These are phyloP conservation scores for Nigrospora oryzae DNA, from an alignment of 2,329 filamentous ascomycete genomes.

Conservation along the genomic window DNA sequence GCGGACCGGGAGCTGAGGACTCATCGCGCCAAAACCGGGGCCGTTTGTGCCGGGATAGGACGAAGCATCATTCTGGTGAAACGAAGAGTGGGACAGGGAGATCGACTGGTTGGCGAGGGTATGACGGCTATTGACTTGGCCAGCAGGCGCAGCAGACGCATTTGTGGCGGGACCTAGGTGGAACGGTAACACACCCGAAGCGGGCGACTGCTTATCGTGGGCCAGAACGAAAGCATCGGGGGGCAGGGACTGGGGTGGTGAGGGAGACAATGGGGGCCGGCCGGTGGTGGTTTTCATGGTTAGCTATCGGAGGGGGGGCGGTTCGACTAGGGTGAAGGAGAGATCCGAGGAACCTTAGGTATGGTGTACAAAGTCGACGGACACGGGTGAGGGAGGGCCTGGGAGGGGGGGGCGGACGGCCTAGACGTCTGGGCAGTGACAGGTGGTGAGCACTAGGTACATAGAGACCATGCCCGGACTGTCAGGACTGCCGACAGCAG, in stretches of 20 bases:
- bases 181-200: conserved; percentile 4
- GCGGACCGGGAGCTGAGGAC: conserved; percentile 9
- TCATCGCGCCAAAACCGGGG: conserved; percentile 6
- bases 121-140: conserved; percentile 16
- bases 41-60: conserved; percentile 4
- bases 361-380: not conserved
- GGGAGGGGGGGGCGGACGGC: not conserved
- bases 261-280: not conserved
- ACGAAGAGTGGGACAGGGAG: conserved; percentile 7
- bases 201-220: conserved; percentile 9
- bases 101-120: conserved; percentile 13
- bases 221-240: conserved; percentile 14
- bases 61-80: conserved; percentile 5
- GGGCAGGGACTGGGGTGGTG: conserved; percentile 14
- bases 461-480: not conserved
- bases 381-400: not conserved
- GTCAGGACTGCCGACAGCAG: not conserved
- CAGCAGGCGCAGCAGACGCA: conserved; percentile 11
- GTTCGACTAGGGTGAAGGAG: not conserved
- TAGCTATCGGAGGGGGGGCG: not conserved
- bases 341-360: not conserved
- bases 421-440: too few relatives aligned
- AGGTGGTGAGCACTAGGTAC: not conserved
- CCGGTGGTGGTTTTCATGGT: not conserved
- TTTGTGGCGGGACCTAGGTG: conserved; percentile 4